These are phyloP conservation scores for Leccinum variicolor DNA, from an alignment of 768 basidiomycete species.

Conservation along the genomic window DNA sequence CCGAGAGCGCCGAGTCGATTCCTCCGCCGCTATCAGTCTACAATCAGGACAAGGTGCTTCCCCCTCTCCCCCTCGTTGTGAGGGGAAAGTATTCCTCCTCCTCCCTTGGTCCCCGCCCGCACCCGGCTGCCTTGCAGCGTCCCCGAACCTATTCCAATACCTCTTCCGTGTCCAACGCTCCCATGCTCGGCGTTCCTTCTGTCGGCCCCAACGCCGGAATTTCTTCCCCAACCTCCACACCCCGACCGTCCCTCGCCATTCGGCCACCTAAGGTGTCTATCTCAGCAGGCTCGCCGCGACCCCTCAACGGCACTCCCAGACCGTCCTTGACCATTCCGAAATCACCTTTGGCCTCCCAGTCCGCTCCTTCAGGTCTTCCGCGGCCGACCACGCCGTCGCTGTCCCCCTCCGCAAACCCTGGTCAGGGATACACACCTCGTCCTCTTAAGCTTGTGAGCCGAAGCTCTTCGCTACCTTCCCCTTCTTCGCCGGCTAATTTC, in stretches of 20 bases:
- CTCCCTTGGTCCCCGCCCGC: constrained; percentile 12
- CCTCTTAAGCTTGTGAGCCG: constrained; percentile 25
- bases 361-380: constrained; percentile 16
- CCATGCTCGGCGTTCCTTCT: constrained; percentile 8
- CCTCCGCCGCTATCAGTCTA: constrained; percentile 3
- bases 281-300: constrained; percentile 10
- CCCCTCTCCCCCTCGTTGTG: constrained; percentile 23
- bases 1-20: constrained; percentile 22
- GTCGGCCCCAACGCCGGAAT: constrained; percentile 7
- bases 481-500: neutral
- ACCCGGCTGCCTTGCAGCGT: constrained; percentile 15
- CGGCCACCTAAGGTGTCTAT: constrained; percentile 10
- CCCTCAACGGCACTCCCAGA: constrained; percentile 16
- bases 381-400: constrained; percentile 19
- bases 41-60: constrained; percentile 31
- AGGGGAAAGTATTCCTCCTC: constrained; percentile 24
- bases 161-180: constrained; percentile 23
- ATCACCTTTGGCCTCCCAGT: constrained; percentile 15
- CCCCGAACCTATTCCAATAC: constrained; percentile 35
- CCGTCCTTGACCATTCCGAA: constrained; percentile 28
- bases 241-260: constrained; percentile 8
- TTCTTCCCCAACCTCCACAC: constrained; percentile 10
- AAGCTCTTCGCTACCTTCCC: constrained; percentile 10
- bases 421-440: constrained; percentile 21
- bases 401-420: neutral